A percentile compares a stretch with the other conserved stretches of the same genome.
Evolutionary conservation across 2,329 filamentous ascomycete genomes (phyloP).

Genomic region (Phialocephala subalpina): DNA sequence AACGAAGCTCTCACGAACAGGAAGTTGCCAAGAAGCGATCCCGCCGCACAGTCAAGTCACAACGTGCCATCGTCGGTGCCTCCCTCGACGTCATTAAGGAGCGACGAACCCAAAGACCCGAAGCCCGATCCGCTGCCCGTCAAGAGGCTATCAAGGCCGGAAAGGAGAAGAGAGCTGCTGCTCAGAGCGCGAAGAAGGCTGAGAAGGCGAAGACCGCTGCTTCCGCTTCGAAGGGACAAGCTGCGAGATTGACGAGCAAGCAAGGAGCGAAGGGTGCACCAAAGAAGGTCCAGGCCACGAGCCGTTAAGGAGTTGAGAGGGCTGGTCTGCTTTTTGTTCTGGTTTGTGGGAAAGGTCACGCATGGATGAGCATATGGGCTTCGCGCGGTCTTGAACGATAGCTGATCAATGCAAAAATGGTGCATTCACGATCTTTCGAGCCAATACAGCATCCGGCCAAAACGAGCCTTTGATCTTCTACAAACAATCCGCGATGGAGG

Average conservation of each 20-base stretch:
- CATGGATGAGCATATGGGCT: constrained; percentile 43
- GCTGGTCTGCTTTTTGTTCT: constrained; percentile 31
- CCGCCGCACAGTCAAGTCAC: constrained; percentile 96
- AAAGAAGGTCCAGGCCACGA: constrained; percentile 84
- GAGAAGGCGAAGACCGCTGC: constrained; percentile 97
- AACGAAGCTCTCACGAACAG: constrained; percentile 59
- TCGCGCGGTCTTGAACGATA: constrained; percentile 43
- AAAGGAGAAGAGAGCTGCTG: constrained; percentile 97
- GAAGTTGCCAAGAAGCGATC: constrained; percentile 99
- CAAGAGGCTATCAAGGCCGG: constrained; percentile 91
- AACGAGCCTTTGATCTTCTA: background rate
- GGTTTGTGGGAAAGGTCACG: constrained; percentile 39
- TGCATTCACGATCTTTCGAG: constrained; percentile 26
- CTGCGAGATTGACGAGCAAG: constrained; percentile 88
- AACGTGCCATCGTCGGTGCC: constrained; percentile 98
- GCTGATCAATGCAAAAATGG: constrained; percentile 43
- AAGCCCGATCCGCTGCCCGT: constrained; percentile 93
- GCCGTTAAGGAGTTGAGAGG: constrained; percentile 69
- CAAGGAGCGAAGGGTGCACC: constrained; percentile 93
- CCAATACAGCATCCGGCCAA: background rate
- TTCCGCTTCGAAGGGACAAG: constrained; percentile 77
- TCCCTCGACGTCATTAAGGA: constrained; percentile 99
- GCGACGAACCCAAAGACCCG: constrained; percentile 92
- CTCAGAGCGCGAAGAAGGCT: constrained; percentile 93
- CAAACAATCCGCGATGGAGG: background rate